Evolutionary conservation across 495 filamentous ascomycete species (phyloP), one percentile per base, ranked within the genome.

Genomic region (Lasiosphaeria hispida): DNA sequence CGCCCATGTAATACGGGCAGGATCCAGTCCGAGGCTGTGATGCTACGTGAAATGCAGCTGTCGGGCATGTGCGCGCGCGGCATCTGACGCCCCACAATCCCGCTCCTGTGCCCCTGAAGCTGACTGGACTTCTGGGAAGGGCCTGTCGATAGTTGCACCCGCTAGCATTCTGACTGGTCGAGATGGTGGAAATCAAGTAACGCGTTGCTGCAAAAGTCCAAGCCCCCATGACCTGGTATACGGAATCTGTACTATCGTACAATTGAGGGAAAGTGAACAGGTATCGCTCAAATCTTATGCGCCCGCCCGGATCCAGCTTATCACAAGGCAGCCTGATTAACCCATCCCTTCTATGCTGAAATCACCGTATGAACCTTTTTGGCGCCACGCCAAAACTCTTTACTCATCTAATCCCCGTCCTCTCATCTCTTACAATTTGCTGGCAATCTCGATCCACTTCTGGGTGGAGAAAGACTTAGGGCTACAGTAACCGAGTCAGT

Each of bases 401-500:
- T 33, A 62, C 62, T 40, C 58, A 57, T 39, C 50, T 52, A 41
- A 40, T 50, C 43, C 55, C 37, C 51, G 45, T 30, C 47, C 14
- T 34, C 57, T 38, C 33, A 43, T 53, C 63, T 54, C 44, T 91
- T 89, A 98, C 76, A 98, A 80, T 79, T 88, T 91, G 70, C 78
- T 70, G 92, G 85, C 65, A 61, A 97, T 85, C 83, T 97, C 92
- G 73, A 92, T 88, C 81, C 90, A 97, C 72, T 94, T 92, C 69
- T 91, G 90, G 51, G 94, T 97, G 74, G 88, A 92, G 87, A 96
- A 97, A 60, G 86, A 91, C 89, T 98, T 98, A 73, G 94, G 94
- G 64, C 88, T 71, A 54, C 60, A 79, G 81, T 57, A 10, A 75
- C 5, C n/a, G 35, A 6, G 40, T 54, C 23, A 80, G 64, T 23